Percentiles rank a stretch among this genome's conserved stretches.
Conservation (phyloP, 78 protist genomes). For the Monocercomonoides exilis region DNA sequence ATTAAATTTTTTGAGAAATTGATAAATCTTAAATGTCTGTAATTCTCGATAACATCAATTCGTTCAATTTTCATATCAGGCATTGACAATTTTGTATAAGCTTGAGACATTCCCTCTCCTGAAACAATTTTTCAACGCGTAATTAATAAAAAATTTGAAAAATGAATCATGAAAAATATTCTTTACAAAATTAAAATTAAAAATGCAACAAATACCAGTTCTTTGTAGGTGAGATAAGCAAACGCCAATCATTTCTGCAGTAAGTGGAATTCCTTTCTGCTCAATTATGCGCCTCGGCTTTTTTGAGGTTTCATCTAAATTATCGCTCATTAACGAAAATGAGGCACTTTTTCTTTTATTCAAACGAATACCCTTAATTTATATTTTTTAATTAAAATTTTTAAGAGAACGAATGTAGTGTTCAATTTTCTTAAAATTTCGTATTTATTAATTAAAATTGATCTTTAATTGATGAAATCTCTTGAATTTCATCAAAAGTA, state of each 20-base stretch:
- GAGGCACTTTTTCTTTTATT: no score
- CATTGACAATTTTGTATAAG: not conserved
- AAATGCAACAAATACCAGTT: not conserved
- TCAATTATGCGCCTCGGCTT: no score
- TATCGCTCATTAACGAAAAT: no score
- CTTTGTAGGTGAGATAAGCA: not conserved
- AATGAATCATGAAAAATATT: not conserved
- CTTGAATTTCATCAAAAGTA: no score
- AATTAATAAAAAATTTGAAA: not conserved
- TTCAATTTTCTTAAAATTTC: no score
- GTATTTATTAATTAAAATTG: no score
- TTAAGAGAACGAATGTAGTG: no score
- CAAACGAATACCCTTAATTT: no score
- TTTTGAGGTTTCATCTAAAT: no score
- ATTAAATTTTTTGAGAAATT: not conserved
- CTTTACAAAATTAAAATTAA: not conserved
- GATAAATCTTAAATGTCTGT: not conserved
- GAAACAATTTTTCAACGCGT: not conserved
- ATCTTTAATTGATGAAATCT: no score
- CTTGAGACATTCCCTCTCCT: not conserved
- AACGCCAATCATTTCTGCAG: not conserved
- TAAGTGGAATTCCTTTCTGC: not conserved
- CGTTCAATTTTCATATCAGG: not conserved
- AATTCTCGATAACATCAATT: not conserved
- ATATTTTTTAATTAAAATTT: no score